phyloP scores from a whole-genome alignment of 768 basidiomycete species.

The Mycena belliarum region DNA sequence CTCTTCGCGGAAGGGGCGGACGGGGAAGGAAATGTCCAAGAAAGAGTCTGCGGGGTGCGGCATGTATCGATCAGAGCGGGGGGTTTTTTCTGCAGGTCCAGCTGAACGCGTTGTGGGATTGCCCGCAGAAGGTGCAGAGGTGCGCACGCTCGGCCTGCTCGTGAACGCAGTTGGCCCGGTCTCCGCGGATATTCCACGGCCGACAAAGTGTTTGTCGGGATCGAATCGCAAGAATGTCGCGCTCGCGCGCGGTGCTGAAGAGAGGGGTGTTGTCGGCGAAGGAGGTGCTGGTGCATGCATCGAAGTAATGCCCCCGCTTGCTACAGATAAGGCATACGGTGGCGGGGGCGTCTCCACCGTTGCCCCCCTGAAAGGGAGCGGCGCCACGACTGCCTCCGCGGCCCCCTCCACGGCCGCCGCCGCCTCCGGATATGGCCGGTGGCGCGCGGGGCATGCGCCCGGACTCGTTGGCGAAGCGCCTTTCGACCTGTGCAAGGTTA shows the following conservation, averaged over 20 bases:
- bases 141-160: not conserved
- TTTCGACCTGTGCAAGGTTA: not conserved
- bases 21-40: not conserved
- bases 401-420: not conserved
- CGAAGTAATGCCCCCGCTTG: slow-evolving; percentile 1
- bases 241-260: not conserved
- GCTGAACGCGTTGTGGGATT: not conserved
- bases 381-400: not conserved
- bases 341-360: slow-evolving; percentile 3
- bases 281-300: not conserved
- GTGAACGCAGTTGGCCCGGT: not conserved
- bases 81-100: not conserved
- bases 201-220: slow-evolving; percentile 2
- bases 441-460: not conserved
- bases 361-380: slow-evolving; percentile 8
- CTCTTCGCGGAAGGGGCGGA: slow-evolving; percentile 2
- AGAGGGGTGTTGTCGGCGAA: not conserved
- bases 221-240: not conserved
- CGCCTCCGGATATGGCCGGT: not conserved
- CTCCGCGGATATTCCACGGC: slow-evolving; percentile 7
- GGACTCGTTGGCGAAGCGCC: not conserved
- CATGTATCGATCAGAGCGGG: slow-evolving; percentile 4
- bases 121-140: slow-evolving; percentile 3
- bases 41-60: no score
- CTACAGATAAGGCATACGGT: slow-evolving; percentile 16